Evolutionary conservation across 164 flowering plant genomes (phyloP).

Genomic region (Magnolia changhungtana): DNA sequence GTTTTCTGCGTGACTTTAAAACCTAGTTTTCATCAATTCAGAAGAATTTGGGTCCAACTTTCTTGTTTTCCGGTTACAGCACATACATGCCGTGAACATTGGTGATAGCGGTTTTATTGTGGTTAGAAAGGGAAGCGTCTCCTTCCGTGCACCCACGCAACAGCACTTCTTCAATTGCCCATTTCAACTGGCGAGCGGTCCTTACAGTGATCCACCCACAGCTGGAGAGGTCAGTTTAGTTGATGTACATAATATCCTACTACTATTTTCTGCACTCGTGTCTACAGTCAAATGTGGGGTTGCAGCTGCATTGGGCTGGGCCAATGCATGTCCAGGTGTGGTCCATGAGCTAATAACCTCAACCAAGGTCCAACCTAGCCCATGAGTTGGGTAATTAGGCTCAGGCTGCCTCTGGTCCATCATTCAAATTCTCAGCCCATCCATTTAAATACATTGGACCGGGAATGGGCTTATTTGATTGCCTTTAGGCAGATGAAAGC

Average conservation of each 20-base stretch:
- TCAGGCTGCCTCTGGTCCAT: not conserved
- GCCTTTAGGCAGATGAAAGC: not conserved
- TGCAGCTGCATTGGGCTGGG: not conserved
- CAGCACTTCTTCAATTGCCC: constrained; percentile 87
- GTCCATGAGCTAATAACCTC: not conserved
- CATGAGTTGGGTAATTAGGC: not conserved
- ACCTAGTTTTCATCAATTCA: not conserved
- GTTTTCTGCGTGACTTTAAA: not conserved
- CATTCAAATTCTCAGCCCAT: not conserved
- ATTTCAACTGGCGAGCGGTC: constrained; percentile 71
- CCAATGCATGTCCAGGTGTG: not conserved
- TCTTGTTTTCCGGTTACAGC: constrained; percentile 33
- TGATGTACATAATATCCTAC: not conserved
- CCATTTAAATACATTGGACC: not conserved
- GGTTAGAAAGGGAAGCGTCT: constrained; percentile 73
- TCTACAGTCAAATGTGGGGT: not conserved
- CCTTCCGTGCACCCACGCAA: constrained; percentile 75
- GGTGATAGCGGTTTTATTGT: constrained; percentile 95
- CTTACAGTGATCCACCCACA: constrained; percentile 64
- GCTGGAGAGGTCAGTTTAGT: constrained; percentile 62
- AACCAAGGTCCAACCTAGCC: not conserved
- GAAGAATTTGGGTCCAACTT: not conserved
- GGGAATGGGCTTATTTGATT: not conserved
- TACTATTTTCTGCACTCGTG: not conserved
- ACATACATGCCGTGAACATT: constrained; percentile 68